Base-by-base conservation (phyloP, 2,329 filamentous ascomycete genomes). In the Verticillium tricorpus region DNA sequence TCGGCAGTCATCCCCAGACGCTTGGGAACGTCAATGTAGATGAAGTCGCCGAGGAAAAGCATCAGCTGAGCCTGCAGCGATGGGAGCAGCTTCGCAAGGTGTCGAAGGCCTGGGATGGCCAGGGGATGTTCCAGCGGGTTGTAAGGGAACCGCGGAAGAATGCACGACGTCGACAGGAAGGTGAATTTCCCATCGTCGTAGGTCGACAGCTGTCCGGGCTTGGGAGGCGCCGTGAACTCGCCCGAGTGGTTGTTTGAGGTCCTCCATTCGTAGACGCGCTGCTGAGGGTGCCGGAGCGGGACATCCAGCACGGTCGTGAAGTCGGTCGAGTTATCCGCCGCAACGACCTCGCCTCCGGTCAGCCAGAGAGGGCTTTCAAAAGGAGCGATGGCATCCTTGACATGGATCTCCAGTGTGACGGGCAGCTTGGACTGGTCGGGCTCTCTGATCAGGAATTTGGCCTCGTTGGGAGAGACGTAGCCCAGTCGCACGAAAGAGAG, bases 131-230 rank as follows among this genome's bases (percentile, higher is more conserved):
- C 85, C n/a, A 93, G 75, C 0, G 92, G 90, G 54, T 85, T 91
- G 75, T 99, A 99, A 0, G 95, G 95, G 61, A 98, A 92, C 19
- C 92, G 89, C 12, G 90, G 89, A 69, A 97, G 91, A 69, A 98
- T 92, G 75, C 95, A 99, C 52, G 92, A 97, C 0, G 92, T 95
- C 3, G 93, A 92, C 8, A 98, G 77, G 72, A 99, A 99, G 0
- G 92, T 96, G 69, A 97, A 94, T 62, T 87, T 88, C 50, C 88
- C 89, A 58, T 87, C 82, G 54, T 83, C 82, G 5, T 83, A 80
- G 17, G 81, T 77, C 0, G 87, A 84, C 65, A 85, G 82, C 1
- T 84, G 80, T 12, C 93, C 92, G 0, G 87, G 78, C 39, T 82
- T 85, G 1, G 94, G 92, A 1, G 93, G 89, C 0, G 92, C 89